Evolutionary conservation across 441 rosid species (phyloP), one percentile per base, ranked within the genome.

Genomic region (Gossypium trilobum): DNA sequence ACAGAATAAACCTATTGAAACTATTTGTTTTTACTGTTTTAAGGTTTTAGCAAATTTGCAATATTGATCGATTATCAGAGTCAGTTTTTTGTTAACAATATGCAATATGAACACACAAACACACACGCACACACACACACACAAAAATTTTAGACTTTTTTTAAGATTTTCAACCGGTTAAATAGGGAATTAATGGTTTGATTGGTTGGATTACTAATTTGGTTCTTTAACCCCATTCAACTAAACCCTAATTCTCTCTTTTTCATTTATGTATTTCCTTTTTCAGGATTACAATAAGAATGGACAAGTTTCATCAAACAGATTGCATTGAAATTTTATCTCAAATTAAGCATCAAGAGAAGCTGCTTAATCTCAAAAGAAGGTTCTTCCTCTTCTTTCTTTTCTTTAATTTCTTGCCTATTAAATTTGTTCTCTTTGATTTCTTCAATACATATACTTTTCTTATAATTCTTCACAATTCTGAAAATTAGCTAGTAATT

Each of bases 351-450:
- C 75, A 75, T 42, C 74, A 76, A 23, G 87, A 85, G 73, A 71
- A 81, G 77, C 78, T 63, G 39, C 80, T 85, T 19, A 73, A 56
- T 39, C 82, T 81, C 79, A 87, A 85, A 76, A 67, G 89, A 72
- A 84, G 93, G 93, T 85, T n/a, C 23, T 27, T 69, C 51, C 23
- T 20, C 7, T 20, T 55, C 19, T 42, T 25, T 14, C 0, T 48
- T n/a, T 8, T 36, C 4, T 14, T 48, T 25, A 23, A 13, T 23
- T 48, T 5, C 22, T 46, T 20, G 39, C 39, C 11, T 14, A 23
- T 67, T 67, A n/a, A 1, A 7, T 19, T 17, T 10, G 19, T 19
- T 42, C 16, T 67, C 25, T 67, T 14, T 50, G 71, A 50, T 67
- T 27, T 50, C 44, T 25, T 48, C 25, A 3, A 22, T 20, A 1